Evolutionary conservation across 176 grass and related monocot species (phyloP).

Genomic region (Echinochloa phyllopogon): DNA sequence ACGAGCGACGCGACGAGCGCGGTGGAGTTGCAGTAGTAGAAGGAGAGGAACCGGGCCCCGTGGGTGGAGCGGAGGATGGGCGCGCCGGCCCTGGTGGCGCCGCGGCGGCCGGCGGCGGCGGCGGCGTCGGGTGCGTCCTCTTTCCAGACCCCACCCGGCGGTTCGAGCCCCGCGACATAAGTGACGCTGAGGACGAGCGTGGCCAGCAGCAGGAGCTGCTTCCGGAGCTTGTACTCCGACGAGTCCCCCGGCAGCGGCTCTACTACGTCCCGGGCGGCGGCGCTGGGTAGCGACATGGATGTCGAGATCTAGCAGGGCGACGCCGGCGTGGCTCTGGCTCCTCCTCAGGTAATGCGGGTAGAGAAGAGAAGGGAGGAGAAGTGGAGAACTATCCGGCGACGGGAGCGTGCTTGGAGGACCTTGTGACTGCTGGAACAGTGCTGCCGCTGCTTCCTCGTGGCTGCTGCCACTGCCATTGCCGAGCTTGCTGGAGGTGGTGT

Average conservation of each 20-base stretch:
- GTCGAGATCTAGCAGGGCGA: too few species aligned
- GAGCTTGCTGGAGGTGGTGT: too few species aligned
- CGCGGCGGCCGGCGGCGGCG: too few species aligned
- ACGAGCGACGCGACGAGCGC: neutral
- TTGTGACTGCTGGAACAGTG: too few species aligned
- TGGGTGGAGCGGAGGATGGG: slow-evolving; percentile 14
- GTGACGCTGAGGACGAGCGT: slow-evolving; percentile 11
- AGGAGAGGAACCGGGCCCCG: neutral
- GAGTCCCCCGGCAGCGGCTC: neutral
- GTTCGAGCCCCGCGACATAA: slow-evolving; percentile 21
- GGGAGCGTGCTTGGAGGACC: too few species aligned
- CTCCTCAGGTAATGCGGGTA: too few species aligned
- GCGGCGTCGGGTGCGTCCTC: neutral
- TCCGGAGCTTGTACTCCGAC: slow-evolving; percentile 21
- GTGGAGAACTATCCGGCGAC: too few species aligned
- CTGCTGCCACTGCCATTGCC: too few species aligned
- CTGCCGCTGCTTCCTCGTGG: too few species aligned
- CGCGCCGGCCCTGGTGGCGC: neutral
- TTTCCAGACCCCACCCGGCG: slow-evolving; percentile 24
- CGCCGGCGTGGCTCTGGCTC: too few species aligned
- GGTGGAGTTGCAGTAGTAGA: slow-evolving; percentile 42
- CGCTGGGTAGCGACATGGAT: neutral
- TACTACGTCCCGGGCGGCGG: neutral
- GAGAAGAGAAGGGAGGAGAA: too few species aligned
- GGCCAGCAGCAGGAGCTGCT: slow-evolving; percentile 11